Evolutionary conservation across 2,329 filamentous ascomycete genomes (phyloP).

Genomic region (Fusarium vanettenii): DNA sequence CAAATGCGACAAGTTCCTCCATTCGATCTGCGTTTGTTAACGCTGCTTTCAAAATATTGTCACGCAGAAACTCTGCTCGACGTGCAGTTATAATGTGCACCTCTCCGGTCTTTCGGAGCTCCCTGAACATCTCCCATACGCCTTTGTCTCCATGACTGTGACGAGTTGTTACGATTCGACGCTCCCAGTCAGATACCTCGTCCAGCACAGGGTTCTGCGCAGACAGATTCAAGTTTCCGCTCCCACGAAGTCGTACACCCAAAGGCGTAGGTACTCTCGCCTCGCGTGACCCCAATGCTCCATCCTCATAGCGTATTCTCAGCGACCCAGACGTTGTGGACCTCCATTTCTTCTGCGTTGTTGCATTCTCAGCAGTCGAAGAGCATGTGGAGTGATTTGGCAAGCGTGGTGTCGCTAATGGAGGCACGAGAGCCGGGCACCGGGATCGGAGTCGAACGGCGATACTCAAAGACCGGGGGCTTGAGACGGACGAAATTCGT

Average conservation of each 20-base stretch:
- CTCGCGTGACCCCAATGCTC: constrained; percentile 28
- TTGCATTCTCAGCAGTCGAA: constrained; percentile 5
- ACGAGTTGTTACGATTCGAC: constrained; percentile 28
- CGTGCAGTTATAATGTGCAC: constrained; percentile 34
- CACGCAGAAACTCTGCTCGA: constrained; percentile 43
- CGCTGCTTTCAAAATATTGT: constrained; percentile 46
- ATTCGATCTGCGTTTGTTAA: constrained; percentile 42
- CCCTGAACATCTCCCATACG: constrained; percentile 44
- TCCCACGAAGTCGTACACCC: constrained; percentile 13
- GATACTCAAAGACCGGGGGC: constrained; percentile 9
- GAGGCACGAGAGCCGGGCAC: constrained; percentile 30
- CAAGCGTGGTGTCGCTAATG: constrained; percentile 7
- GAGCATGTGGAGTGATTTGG: constrained; percentile 9
- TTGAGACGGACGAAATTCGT: constrained; percentile 26
- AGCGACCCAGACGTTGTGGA: constrained; percentile 1
- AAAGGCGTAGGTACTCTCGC: constrained; percentile 10
- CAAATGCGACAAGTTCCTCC: constrained; percentile 41
- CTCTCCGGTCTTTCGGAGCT: constrained; percentile 31
- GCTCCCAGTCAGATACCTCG: constrained; percentile 33
- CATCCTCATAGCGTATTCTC: constrained; percentile 14
- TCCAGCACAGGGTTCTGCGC: constrained; percentile 3
- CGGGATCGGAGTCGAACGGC: constrained; percentile 9
- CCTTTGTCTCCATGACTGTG: constrained; percentile 38
- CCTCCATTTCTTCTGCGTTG: constrained; percentile 8
- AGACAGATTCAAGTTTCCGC: neutral